Base-by-base conservation (phyloP, 2,329 filamentous ascomycete species). In the Xylariaceae sp. region DNA sequence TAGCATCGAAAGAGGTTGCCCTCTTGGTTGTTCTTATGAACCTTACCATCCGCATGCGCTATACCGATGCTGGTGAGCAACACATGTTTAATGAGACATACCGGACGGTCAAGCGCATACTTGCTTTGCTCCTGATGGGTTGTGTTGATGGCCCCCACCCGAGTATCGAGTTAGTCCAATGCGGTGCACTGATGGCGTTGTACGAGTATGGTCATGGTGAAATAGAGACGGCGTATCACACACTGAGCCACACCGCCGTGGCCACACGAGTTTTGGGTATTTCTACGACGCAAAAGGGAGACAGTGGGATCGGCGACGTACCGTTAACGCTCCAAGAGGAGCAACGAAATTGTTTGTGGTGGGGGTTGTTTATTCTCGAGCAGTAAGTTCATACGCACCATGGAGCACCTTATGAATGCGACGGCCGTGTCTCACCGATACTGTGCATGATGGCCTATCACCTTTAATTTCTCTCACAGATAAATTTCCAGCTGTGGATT, bases 181-280 rank as follows among this genome's bases (percentile, higher is more conserved):
- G 71, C 53, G 71, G 69, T 26, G 67, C 73, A 18, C 60, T 76
- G 51, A 58, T 76, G 40, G 70, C 72, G 4, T 63, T 76, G 40
- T 76, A 73, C 58, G 74, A 76, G 56, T 74, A 75, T 55, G 74
- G 74, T 1, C 74, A 76, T 54, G 74, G 74, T 30, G 69, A 74
- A 32, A 66, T 71, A 30, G 62, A 65, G 47, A 65, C 71, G n/a
- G 72, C 73, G 21, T 76, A 76, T 56, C 63, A 71, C 29, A 75
- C 73, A 9, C 65, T 76, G 9, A 72, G 71, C 32, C 72, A 76
- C 59, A 68, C 71, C 0, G 70, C 68, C n/a, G 68, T 70, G 4
- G 68, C 68, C 44, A 69, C 70, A 12, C 63, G 70, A 21, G 61
- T 70, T 7, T 49, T 75, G 34, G 67, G 62, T 5, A 66, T 76